Percentiles rank a stretch among this genome's conserved stretches.
Conservation (phyloP, 129 eudicot species). For the Scalesia atractyloides region DNA sequence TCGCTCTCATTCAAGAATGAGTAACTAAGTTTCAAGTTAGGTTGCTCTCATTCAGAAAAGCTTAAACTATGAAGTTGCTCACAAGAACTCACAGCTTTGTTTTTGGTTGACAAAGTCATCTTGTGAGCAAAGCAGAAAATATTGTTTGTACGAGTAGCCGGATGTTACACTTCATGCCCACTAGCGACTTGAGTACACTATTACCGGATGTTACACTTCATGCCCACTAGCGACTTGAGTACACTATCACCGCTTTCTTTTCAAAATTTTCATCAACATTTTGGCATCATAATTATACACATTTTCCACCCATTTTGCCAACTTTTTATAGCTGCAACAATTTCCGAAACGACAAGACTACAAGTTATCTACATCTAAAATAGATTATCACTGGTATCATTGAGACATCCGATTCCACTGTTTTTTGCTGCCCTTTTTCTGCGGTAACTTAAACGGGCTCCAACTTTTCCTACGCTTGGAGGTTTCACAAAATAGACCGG, state of each 20-base stretch:
- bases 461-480: conserved; percentile 89
- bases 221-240: too few species aligned
- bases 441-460: conserved; percentile 86
- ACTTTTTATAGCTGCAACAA: conserved; percentile 12
- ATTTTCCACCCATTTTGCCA: conserved; percentile 4
- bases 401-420: conserved; percentile 51
- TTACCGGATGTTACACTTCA: too few species aligned
- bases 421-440: conserved; percentile 57
- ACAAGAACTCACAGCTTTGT: too few species aligned
- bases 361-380: conserved; percentile 14
- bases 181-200: not conserved
- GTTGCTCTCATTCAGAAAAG: too few species aligned
- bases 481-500: conserved; percentile 84
- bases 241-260: not conserved
- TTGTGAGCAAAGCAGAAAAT: too few species aligned
- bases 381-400: conserved; percentile 1
- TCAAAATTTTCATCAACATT: not conserved
- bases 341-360: conserved; percentile 7
- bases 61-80: too few species aligned
- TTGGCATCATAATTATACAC: conserved; percentile 12
- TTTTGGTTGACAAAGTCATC: too few species aligned
- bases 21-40: too few species aligned
- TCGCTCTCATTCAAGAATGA: too few species aligned
- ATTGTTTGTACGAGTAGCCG: too few species aligned
- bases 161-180: too few species aligned